Percentiles rank a stretch among this genome's conserved stretches.
Evolutionary conservation across 2,329 filamentous ascomycete genomes (phyloP).

Genomic region (Dendryphion nanum): DNA sequence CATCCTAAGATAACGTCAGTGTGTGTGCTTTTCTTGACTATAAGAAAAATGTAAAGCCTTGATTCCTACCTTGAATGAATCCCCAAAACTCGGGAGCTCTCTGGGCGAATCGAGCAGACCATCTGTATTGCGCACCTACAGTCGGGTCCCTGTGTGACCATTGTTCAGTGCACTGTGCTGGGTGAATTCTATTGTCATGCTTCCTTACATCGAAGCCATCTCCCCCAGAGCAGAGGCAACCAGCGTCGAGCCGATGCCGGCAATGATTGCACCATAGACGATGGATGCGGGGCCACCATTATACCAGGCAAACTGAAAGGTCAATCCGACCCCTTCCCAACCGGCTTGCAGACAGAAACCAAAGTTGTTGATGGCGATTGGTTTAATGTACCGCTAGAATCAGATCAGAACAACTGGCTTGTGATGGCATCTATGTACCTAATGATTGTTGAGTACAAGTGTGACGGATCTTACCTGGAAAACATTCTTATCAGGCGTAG

Average conservation of each 20-base stretch:
- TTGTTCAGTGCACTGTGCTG: not conserved
- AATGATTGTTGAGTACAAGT: not conserved
- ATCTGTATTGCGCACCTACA: not conserved
- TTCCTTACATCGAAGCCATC: conserved; percentile 27
- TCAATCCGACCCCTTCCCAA: conserved; percentile 25
- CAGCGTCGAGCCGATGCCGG: conserved; percentile 24
- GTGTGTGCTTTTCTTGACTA: not conserved
- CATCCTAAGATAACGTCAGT: conserved; percentile 4
- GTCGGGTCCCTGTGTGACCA: not conserved
- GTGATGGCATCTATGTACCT: no score
- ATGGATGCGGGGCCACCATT: conserved; percentile 30
- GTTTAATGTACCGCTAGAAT: conserved; percentile 27
- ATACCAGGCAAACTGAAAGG: conserved; percentile 22
- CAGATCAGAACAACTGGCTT: no score
- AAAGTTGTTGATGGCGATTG: conserved; percentile 21
- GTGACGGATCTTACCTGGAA: not conserved
- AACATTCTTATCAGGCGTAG: no score
- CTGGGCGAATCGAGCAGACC: not conserved
- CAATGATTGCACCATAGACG: conserved; percentile 25
- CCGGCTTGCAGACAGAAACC: conserved; percentile 21
- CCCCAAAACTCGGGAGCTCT: not conserved
- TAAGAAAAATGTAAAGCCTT: no score
- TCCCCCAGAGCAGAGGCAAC: conserved; percentile 30
- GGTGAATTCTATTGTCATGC: not conserved
- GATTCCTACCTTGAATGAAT: not conserved